phyloP scores from a whole-genome alignment of 2,329 filamentous ascomycete species.

The Fusarium bulbicola region DNA sequence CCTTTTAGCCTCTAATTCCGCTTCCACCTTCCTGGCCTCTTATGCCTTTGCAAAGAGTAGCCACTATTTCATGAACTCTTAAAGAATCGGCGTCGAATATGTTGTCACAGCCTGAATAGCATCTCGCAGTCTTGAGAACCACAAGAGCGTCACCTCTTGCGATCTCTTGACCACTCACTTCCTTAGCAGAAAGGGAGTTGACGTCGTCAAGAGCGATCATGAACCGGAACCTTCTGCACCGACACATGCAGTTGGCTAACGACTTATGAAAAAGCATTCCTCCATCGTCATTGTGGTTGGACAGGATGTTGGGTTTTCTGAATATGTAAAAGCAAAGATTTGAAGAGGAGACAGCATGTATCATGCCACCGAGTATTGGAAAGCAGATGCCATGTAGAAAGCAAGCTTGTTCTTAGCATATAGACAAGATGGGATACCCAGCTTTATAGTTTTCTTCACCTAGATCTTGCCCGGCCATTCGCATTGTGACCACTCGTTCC shows the following conservation, averaged over 20 bases:
- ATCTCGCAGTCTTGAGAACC: slow-evolving; percentile 7
- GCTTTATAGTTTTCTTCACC: slow-evolving; percentile 42
- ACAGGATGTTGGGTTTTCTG: slow-evolving; percentile 31
- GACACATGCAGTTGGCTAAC: slow-evolving; percentile 28
- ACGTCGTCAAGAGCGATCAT: slow-evolving; percentile 32
- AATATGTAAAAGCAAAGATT: slow-evolving; percentile 32
- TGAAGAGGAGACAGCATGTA: slow-evolving; percentile 28
- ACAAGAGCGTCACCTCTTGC: slow-evolving; percentile 12
- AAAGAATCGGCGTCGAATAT: slow-evolving; percentile 18
- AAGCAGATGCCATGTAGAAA: slow-evolving; percentile 39
- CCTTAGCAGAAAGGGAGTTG: slow-evolving; percentile 10
- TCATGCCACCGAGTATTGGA: slow-evolving; percentile 17
- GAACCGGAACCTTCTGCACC: slow-evolving; percentile 23
- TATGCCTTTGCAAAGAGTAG: slow-evolving; percentile 18
- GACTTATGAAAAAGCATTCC: slow-evolving; percentile 35
- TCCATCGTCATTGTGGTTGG: slow-evolving; percentile 30
- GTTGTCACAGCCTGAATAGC: slow-evolving; percentile 25
- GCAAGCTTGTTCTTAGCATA: slow-evolving; percentile 38
- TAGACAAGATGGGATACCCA: slow-evolving; percentile 40
- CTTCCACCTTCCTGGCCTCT: slow-evolving; percentile 24
- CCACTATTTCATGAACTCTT: slow-evolving; percentile 21
- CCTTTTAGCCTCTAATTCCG: slow-evolving; percentile 10
- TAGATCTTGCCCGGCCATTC: background rate
- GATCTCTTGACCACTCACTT: background rate
- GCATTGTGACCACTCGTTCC: slow-evolving; percentile 21